Evolutionary conservation across 1,139 yeast species (phyloP).

Genomic region (Zygosaccharomyces sapae): DNA sequence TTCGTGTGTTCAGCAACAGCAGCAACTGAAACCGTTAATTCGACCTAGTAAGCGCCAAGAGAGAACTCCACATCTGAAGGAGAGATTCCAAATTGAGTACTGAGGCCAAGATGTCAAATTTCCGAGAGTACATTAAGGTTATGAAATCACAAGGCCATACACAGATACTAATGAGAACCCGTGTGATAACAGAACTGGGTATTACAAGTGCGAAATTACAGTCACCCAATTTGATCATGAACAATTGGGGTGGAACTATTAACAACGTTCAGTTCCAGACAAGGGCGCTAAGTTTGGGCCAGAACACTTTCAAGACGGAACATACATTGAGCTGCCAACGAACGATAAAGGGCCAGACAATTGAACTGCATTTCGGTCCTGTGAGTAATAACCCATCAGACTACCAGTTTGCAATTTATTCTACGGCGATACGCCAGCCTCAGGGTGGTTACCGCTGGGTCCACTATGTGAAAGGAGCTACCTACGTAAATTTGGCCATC

Average conservation of each 20-base stretch:
- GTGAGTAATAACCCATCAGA: background rate
- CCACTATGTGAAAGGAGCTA: conserved; percentile 5
- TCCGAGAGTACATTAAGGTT: background rate
- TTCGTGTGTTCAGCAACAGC: background rate
- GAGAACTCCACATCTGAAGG: conserved; percentile 7
- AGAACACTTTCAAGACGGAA: background rate
- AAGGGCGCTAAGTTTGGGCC: background rate
- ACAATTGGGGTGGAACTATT: background rate
- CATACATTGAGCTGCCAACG: background rate
- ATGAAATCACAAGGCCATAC: conserved; percentile 1
- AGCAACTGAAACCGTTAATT: background rate
- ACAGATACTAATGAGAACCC: conserved; percentile 7
- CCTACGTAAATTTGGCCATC: conserved; percentile 3
- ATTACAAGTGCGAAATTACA: background rate
- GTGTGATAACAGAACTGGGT: conserved; percentile 1
- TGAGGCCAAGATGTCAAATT: conserved; percentile 3
- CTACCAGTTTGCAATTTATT: background rate
- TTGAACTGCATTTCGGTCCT: background rate
- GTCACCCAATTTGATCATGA: background rate
- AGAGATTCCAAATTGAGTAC: conserved; percentile 4
- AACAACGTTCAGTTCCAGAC: background rate
- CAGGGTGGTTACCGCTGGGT: conserved; percentile 3
- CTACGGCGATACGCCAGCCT: background rate
- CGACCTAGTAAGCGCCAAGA: conserved; percentile 1
- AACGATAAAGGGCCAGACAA: background rate